phyloP scores from a whole-genome alignment of 2,329 filamentous ascomycete species.

The Alternaria sp. region DNA sequence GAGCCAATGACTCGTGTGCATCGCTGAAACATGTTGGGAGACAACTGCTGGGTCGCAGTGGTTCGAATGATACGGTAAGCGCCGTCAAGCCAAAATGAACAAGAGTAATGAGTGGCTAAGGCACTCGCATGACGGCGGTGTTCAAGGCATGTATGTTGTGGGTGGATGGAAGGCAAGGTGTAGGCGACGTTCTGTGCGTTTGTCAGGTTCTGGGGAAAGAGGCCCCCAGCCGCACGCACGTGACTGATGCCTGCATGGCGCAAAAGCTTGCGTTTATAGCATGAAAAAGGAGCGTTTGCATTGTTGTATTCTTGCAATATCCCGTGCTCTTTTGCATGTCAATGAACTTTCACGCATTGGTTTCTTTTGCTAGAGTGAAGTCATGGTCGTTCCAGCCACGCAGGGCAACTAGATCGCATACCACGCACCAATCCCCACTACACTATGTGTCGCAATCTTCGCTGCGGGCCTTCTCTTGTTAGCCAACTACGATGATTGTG shows the following conservation, averaged over 20 bases:
- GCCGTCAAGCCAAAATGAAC: not conserved
- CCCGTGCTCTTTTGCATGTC: not conserved
- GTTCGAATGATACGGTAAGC: not conserved
- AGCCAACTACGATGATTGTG: not conserved
- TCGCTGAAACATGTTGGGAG: slow-evolving; percentile 4
- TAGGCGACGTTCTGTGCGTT: not conserved
- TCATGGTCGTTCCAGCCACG: not conserved
- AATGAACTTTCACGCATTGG: not conserved
- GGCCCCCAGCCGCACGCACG: too few relatives aligned
- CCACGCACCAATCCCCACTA: too few relatives aligned
- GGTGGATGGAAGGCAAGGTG: not conserved
- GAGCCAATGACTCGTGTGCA: slow-evolving; percentile 2
- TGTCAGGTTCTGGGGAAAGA: too few relatives aligned
- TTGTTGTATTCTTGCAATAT: not conserved
- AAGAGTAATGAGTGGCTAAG: not conserved
- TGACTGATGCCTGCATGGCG: not conserved
- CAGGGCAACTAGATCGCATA: too few relatives aligned
- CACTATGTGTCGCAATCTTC: too few relatives aligned
- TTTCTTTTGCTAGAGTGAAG: not conserved
- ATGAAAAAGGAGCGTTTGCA: not conserved
- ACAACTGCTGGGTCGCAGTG: not conserved
- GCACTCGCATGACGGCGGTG: not conserved
- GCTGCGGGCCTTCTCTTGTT: not conserved
- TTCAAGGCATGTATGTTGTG: not conserved
- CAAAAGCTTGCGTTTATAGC: not conserved